phyloP scores from a whole-genome alignment of 2,329 filamentous ascomycete genomes.

The Alternaria sp. region DNA sequence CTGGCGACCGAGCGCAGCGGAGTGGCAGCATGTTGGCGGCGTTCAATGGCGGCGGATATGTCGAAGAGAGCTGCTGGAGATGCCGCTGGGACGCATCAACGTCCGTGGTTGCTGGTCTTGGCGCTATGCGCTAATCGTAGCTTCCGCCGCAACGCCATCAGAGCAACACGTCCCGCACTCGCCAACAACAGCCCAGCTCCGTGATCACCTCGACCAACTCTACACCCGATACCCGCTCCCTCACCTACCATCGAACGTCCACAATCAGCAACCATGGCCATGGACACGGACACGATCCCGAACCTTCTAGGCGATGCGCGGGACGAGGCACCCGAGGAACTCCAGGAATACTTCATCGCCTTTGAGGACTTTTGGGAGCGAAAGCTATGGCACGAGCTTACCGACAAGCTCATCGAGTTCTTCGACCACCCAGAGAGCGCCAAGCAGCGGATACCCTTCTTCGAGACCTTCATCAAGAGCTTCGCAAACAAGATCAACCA shows the following conservation, averaged over 20 bases:
- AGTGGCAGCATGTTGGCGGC: slow-evolving; percentile 49
- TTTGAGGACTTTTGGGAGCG: slow-evolving; percentile 98
- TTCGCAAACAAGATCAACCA: slow-evolving; percentile 99
- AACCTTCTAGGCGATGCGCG: slow-evolving; percentile 92
- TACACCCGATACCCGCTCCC: not conserved
- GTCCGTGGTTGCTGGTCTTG: slow-evolving; percentile 30
- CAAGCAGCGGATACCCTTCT: slow-evolving; percentile 84
- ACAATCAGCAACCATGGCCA: slow-evolving; percentile 52
- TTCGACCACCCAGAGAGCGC: slow-evolving; percentile 84
- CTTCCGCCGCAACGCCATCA: slow-evolving; percentile 31
- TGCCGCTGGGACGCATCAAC: slow-evolving; percentile 28
- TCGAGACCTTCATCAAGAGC: slow-evolving; percentile 92
- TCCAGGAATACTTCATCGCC: slow-evolving; percentile 84
- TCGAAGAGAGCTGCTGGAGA: slow-evolving; percentile 34
- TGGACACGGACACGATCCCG: slow-evolving; percentile 87
- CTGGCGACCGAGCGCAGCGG: slow-evolving; percentile 49
- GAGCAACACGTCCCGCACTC: slow-evolving; percentile 29
- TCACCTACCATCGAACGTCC: not conserved
- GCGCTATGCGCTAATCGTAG: slow-evolving; percentile 27
- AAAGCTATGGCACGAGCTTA: slow-evolving; percentile 99
- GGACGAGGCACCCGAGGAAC: slow-evolving; percentile 83
- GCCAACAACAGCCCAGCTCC: slow-evolving; percentile 12
- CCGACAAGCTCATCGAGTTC: slow-evolving; percentile 84
- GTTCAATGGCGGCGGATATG: slow-evolving; percentile 47
- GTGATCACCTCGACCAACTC: slow-evolving; percentile 10